Evolutionary conservation across 306 rosid genomes (phyloP).

Genomic region (Acacia confusa): DNA sequence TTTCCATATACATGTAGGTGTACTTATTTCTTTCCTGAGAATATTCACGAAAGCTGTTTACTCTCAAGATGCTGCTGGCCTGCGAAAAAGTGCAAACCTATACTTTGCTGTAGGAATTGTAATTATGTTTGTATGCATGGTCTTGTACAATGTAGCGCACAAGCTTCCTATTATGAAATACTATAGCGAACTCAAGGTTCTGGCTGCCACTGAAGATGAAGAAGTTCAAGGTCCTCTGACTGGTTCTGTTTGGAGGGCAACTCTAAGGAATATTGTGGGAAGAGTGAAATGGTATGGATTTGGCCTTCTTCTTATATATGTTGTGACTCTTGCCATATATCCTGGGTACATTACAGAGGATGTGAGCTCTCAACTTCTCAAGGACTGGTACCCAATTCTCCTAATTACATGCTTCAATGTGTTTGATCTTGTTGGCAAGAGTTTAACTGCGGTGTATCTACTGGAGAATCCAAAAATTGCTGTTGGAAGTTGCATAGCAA

Average conservation of each 20-base stretch:
- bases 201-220: conserved; percentile 51
- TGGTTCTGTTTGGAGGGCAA: conserved; percentile 58
- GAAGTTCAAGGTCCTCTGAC: conserved; percentile 55
- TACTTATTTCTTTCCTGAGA: conserved; percentile 72
- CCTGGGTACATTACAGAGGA: conserved; percentile 94
- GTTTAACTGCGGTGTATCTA: conserved; percentile 63
- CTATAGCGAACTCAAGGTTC: conserved; percentile 61
- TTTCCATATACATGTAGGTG: conserved; percentile 50
- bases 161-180: conserved; percentile 83
- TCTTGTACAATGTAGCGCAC: conserved; percentile 62
- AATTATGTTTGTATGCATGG: conserved; percentile 62
- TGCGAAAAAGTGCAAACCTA: conserved; percentile 77
- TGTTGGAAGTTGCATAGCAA: conserved; percentile 54
- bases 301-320: conserved; percentile 62
- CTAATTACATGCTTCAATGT: conserved; percentile 74
- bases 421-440: conserved; percentile 87
- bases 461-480: conserved; percentile 63
- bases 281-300: conserved; percentile 80
- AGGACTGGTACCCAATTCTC: conserved; percentile 82
- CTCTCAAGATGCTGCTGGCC: conserved; percentile 69
- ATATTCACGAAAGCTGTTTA: conserved; percentile 77
- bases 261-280: conserved; percentile 58
- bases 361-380: conserved; percentile 74
- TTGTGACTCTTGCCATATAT: conserved; percentile 83
- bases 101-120: conserved; percentile 73